These are phyloP conservation scores for Boechera retrofracta DNA, from an alignment of 345 rosid species.

Conservation along the genomic window DNA sequence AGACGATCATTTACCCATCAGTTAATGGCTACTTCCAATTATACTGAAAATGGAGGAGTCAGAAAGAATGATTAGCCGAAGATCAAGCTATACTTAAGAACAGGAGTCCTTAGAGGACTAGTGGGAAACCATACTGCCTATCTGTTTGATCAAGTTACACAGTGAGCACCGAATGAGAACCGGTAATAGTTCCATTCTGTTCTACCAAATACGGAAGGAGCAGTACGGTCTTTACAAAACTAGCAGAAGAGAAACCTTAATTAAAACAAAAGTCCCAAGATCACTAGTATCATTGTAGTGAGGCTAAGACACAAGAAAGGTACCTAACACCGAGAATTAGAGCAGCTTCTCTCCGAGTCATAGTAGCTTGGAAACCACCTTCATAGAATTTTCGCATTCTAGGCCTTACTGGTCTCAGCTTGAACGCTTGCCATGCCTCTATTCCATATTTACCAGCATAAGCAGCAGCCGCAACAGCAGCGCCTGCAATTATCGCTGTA, in stretches of 20 bases:
- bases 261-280: not conserved
- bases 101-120: not conserved
- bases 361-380: slow-evolving; percentile 73
- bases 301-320: slow-evolving; percentile 8
- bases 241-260: not conserved
- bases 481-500: slow-evolving; percentile 57
- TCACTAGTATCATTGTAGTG: not conserved
- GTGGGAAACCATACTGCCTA: not conserved
- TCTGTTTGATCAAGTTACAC: not conserved
- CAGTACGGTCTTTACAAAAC: not conserved
- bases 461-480: slow-evolving; percentile 68
- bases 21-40: not conserved
- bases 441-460: slow-evolving; percentile 65
- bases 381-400: slow-evolving; percentile 63
- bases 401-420: slow-evolving; percentile 55
- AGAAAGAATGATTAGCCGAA: not conserved
- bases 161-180: not conserved
- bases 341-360: slow-evolving; percentile 81
- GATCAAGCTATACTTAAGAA: not conserved
- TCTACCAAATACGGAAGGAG: not conserved
- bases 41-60: not conserved
- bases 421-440: slow-evolving; percentile 65
- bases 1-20: not conserved
- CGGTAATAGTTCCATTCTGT: not conserved
- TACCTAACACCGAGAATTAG: slow-evolving; percentile 76